Evolutionary conservation across 2,329 filamentous ascomycete species (phyloP).

Genomic region (Penicillium sp.): DNA sequence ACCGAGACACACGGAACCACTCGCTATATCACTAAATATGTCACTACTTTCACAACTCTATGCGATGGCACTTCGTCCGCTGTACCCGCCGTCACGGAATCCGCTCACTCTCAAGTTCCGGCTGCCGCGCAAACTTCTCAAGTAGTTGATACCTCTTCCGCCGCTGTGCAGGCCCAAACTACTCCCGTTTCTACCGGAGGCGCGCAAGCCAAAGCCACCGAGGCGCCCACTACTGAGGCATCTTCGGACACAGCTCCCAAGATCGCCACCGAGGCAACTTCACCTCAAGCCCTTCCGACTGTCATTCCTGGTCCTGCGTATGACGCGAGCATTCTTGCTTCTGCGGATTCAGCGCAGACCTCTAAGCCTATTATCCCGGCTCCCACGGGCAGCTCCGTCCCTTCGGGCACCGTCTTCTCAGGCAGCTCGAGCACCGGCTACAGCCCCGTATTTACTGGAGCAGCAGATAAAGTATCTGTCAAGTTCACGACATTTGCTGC

Average conservation of each 20-base stretch:
- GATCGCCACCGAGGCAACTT: background rate
- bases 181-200: background rate
- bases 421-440: constrained; percentile 12
- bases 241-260: background rate
- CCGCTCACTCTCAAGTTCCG: background rate
- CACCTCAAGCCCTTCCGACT: background rate
- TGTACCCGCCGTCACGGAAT: background rate
- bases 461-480: constrained; percentile 19
- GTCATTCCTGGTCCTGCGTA: constrained; percentile 3
- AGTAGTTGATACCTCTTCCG: background rate
- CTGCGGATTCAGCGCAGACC: background rate
- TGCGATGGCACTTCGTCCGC: background rate
- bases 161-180: background rate
- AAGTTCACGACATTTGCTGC: constrained; percentile 14
- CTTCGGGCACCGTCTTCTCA: constrained; percentile 1
- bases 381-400: background rate
- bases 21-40: background rate
- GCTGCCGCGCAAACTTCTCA: background rate
- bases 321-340: background rate
- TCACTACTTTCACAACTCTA: background rate
- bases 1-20: background rate
- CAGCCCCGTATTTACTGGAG: constrained; percentile 25
- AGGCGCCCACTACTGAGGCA: background rate
- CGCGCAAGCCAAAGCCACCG: background rate
- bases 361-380: constrained; percentile 2